A percentile compares a stretch with the other conserved stretches of the same genome.
These are phyloP conservation scores for Pogostemon cablin DNA, from an alignment of 257 asterid species.

Conservation along the genomic window DNA sequence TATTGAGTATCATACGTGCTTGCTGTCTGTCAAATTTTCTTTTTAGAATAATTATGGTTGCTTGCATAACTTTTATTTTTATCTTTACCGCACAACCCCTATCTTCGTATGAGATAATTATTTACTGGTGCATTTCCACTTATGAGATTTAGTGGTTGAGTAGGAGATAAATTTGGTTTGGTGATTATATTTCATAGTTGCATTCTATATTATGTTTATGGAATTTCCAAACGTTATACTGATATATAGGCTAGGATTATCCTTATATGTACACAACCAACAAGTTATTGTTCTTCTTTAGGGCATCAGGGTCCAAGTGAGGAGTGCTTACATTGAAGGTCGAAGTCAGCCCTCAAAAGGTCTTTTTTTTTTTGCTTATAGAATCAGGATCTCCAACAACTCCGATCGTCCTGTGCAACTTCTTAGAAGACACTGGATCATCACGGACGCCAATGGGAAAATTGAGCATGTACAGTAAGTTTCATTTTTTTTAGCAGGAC, in stretches of 20 bases:
- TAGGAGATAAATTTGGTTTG: background rate
- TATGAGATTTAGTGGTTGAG: background rate
- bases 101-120: background rate
- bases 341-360: conserved; percentile 87
- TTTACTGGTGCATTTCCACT: background rate
- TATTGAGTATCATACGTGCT: too few species aligned
- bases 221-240: conserved; percentile 9
- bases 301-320: conserved; percentile 90
- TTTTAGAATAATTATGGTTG: background rate
- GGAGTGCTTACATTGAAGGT: conserved; percentile 82
- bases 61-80: background rate
- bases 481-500: background rate
- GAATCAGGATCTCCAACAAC: conserved; percentile 82
- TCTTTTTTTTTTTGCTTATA: conserved; percentile 77
- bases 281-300: conserved; percentile 35
- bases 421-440: conserved; percentile 94
- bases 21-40: background rate
- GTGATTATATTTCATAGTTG: background rate
- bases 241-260: background rate
- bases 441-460: conserved; percentile 69
- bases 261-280: conserved; percentile 7
- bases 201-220: background rate
- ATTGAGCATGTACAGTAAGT: conserved; percentile 72
- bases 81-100: background rate
- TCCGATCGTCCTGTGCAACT: conserved; percentile 89